Base-by-base conservation (phyloP, 176 grass and related monocot species). In the Oryza nivara region DNA sequence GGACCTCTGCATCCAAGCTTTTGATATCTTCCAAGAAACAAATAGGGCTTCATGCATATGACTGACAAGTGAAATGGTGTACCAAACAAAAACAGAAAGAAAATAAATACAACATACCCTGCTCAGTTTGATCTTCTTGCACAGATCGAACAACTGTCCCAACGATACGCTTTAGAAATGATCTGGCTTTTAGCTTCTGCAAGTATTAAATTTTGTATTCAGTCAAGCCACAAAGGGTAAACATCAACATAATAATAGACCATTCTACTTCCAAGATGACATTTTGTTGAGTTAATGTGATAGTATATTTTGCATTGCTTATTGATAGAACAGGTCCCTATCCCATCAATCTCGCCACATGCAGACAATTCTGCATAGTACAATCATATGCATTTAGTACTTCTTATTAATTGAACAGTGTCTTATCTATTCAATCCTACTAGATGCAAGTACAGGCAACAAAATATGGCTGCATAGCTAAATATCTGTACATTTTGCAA, bases 51-150 rank as follows among this genome's bases (percentile, higher is more conserved):
- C 81, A 79, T 35, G 40, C 46, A 49, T 87, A 65, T 48, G 9
- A 58, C 34, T 23, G 73, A 68, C 3, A 80, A 74, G n/a, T 1
- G 40, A 75, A 67, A 47, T 46, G 43, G 2, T 10, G 70, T 34
- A 28, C 4, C 10, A 81, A 56, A 16, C 10, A 76, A 81, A 11
- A 11, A 44, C 43, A 44, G 43, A 44, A 86, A 58, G 40, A 41
- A 41, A 41, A 40, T 32, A 75, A 45, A 78, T 77, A 66, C 68
- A 89, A 43, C 30, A 88, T 89, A 99, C 96, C 93, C 84, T 99
- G 96, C 75, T 99, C 96, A 28, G 90, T 94, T 88, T 99, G 96
- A 91, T 99, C 91, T 88, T 99, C 96, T 63, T 96, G 93, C 45
- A 99, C 93, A 32, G 96, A 99, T 40, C 96, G 84, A 74, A 99